A percentile compares a stretch with the other conserved stretches of the same genome.
Evolutionary conservation across 495 filamentous ascomycete species (phyloP).

Genomic region (Penicillium riverlandense): DNA sequence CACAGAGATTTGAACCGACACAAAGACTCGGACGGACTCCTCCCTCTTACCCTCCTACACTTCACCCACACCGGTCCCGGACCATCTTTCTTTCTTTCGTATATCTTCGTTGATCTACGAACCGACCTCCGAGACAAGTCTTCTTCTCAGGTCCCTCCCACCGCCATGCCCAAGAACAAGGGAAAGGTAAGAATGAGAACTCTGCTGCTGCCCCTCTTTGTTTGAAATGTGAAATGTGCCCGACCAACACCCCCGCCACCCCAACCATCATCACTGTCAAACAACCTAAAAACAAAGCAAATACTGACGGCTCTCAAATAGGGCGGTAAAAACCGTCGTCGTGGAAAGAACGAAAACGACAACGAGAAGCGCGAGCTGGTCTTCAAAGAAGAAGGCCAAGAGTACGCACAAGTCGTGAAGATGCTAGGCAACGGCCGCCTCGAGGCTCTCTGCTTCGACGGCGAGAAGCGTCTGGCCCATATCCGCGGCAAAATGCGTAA

Average conservation of each 20-base stretch:
- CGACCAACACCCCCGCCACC: slow-evolving; percentile 10
- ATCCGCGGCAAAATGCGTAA: slow-evolving; percentile 87
- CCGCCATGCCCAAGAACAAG: slow-evolving; percentile 95
- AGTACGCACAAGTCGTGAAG: slow-evolving; percentile 97
- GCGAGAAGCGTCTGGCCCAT: slow-evolving; percentile 53
- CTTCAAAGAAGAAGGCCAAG: slow-evolving; percentile 99
- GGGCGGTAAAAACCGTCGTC: slow-evolving; percentile 97
- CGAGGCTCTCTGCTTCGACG: slow-evolving; percentile 96
- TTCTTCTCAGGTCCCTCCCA: slow-evolving; percentile 3
- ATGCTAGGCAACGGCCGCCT: slow-evolving; percentile 98
- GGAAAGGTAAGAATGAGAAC: slow-evolving; percentile 67
- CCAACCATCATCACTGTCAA: neutral
- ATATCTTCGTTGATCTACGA: slow-evolving; percentile 8
- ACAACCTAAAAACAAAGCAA: neutral
- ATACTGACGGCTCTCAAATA: slow-evolving; percentile 35
- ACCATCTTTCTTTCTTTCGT: neutral
- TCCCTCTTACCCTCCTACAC: slow-evolving; percentile 7
- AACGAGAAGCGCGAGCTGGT: slow-evolving; percentile 98
- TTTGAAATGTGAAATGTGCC: slow-evolving; percentile 14
- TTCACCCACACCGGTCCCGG: slow-evolving; percentile 2
- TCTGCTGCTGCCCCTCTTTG: slow-evolving; percentile 23
- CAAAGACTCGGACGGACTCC: slow-evolving; percentile 12
- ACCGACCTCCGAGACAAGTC: neutral
- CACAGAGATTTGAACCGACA: slow-evolving; percentile 16
- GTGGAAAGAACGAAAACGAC: slow-evolving; percentile 99